Conservation (phyloP, 2,329 filamentous ascomycete species). For the Aspergillus sp. region DNA sequence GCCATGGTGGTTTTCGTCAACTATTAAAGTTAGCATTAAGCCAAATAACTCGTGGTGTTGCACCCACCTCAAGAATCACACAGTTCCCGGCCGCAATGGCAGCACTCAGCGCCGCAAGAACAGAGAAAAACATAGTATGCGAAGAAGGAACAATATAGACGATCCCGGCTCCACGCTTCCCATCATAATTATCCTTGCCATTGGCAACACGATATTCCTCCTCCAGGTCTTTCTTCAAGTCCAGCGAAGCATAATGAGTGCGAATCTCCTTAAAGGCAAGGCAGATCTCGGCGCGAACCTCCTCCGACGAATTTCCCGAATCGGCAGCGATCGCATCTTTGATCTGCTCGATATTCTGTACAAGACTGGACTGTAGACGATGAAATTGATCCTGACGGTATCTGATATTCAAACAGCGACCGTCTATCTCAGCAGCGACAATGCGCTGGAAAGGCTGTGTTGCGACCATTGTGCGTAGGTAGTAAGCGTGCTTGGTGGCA, state of each 20-base stretch:
- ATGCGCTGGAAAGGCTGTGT: slow-evolving; percentile 30
- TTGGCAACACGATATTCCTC: slow-evolving; percentile 27
- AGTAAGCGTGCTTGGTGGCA: background rate
- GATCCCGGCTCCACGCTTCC: slow-evolving; percentile 24
- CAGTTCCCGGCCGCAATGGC: slow-evolving; percentile 56
- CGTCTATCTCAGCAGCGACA: slow-evolving; percentile 40
- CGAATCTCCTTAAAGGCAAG: slow-evolving; percentile 31
- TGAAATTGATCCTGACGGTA: slow-evolving; percentile 45
- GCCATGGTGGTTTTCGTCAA: slow-evolving; percentile 29
- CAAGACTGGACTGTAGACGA: slow-evolving; percentile 37
- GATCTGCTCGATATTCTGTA: slow-evolving; percentile 31
- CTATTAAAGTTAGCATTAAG: slow-evolving; percentile 14
- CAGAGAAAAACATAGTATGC: slow-evolving; percentile 54
- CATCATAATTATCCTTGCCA: slow-evolving; percentile 23
- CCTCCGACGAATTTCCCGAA: slow-evolving; percentile 30
- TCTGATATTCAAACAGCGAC: slow-evolving; percentile 40
- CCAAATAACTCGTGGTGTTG: too few species aligned
- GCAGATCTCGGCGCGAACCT: slow-evolving; percentile 34
- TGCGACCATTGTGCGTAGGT: slow-evolving; percentile 14
- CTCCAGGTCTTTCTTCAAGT: slow-evolving; percentile 14
- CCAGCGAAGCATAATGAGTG: slow-evolving; percentile 27
- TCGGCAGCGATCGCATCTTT: slow-evolving; percentile 37
- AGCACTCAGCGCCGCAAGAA: slow-evolving; percentile 48
- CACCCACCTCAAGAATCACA: slow-evolving; percentile 51
- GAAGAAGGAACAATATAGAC: slow-evolving; percentile 52